A percentile compares a stretch with the other conserved stretches of the same genome.
Conservation (phyloP, 192 early-diverging fungal genomes). For the Coemansia sp. region DNA sequence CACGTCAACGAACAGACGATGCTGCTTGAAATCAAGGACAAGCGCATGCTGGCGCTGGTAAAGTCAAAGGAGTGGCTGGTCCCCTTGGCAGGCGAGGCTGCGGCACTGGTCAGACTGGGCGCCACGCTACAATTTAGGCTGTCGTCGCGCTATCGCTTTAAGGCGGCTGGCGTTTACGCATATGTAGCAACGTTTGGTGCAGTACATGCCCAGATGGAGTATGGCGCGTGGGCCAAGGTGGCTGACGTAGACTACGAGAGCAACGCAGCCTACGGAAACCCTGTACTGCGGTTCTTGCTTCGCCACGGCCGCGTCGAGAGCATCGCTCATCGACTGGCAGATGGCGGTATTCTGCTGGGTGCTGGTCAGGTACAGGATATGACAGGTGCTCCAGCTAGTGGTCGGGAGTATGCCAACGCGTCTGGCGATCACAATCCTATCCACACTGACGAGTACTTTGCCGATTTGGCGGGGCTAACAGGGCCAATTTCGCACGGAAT, state of each 20-base stretch:
- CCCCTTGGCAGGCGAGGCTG: conserved; percentile 11
- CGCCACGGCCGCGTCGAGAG: conserved; percentile 81
- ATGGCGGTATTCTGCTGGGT: conserved; percentile 81
- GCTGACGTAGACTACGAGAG: conserved; percentile 76
- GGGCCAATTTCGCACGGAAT: conserved; percentile 97
- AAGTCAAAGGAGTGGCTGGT: conserved; percentile 87
- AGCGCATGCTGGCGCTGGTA: conserved; percentile 66
- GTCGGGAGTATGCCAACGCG: conserved; percentile 80
- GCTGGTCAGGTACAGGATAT: conserved; percentile 77
- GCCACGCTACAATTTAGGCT: conserved; percentile 51
- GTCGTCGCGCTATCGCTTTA: conserved; percentile 50
- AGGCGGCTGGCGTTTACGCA: conserved; percentile 58
- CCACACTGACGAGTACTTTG: conserved; percentile 94
- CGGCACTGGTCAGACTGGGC: conserved; percentile 59
- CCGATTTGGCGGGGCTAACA: conserved; percentile 82
- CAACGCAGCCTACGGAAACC: conserved; percentile 77
- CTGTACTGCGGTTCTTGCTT: conserved; percentile 83
- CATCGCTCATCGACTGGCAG: conserved; percentile 80
- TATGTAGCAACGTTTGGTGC: conserved; percentile 71
- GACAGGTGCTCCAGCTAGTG: conserved; percentile 76
- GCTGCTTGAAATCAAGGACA: conserved; percentile 74
- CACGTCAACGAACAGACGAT: conserved; percentile 75
- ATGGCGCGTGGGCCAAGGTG: conserved; percentile 75
- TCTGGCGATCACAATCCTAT: conserved; percentile 95
- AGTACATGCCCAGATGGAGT: conserved; percentile 67